phyloP scores from a whole-genome alignment of 2,329 filamentous ascomycete species.

The Exophiala dermatitidis region DNA sequence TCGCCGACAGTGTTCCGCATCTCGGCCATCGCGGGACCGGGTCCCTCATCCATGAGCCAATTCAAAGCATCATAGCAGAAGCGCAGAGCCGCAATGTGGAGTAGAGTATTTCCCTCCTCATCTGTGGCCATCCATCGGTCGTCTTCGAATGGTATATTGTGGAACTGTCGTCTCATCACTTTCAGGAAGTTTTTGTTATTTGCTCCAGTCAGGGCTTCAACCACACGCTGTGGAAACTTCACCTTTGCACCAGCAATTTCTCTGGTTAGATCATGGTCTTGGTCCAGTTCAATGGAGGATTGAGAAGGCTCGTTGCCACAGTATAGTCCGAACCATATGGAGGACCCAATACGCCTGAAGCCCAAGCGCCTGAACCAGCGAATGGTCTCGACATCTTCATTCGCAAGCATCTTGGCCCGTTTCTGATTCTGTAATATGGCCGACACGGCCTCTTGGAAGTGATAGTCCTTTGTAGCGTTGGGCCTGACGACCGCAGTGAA shows the following conservation, averaged over 20 bases:
- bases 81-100: slow-evolving; percentile 27
- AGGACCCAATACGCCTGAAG: slow-evolving; percentile 32
- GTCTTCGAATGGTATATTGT: neutral
- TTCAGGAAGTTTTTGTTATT: neutral
- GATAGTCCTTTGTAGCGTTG: neutral
- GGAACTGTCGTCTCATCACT: neutral
- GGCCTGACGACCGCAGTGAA: neutral
- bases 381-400: slow-evolving; percentile 12
- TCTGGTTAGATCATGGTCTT: neutral
- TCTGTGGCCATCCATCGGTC: slow-evolving; percentile 14
- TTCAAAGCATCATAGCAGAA: slow-evolving; percentile 22
- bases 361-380: slow-evolving; percentile 30
- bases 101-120: slow-evolving; percentile 24
- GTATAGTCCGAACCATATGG: slow-evolving; percentile 29
- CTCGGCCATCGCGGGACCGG: slow-evolving; percentile 6
- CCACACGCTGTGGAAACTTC: neutral
- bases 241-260: neutral
- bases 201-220: neutral
- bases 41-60: slow-evolving; percentile 30
- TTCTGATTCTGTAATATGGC: neutral
- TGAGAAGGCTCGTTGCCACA: slow-evolving; percentile 7
- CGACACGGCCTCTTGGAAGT: neutral
- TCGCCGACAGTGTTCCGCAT: slow-evolving; percentile 30
- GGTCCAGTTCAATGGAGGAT: neutral
- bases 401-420: neutral